Conservation (phyloP, 2,329 filamentous ascomycete species). For the Escovopsis sp. region DNA sequence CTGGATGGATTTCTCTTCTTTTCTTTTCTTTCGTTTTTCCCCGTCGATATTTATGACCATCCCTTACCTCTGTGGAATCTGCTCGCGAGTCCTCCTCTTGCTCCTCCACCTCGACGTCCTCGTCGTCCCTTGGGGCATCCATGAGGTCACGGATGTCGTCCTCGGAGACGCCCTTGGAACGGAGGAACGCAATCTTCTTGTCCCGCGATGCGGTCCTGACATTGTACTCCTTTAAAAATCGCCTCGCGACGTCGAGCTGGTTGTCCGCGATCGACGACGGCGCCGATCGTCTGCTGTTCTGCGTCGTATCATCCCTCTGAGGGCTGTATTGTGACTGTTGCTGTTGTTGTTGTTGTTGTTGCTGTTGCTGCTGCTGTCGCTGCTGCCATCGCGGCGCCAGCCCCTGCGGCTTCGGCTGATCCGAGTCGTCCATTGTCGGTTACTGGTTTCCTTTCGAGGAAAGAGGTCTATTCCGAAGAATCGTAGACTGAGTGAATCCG, state of each 20-base stretch:
- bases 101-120: no score
- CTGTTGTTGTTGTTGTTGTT: background rate
- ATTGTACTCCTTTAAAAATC: conserved; percentile 60
- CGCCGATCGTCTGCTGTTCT: conserved; percentile 6
- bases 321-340: background rate
- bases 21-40: no score
- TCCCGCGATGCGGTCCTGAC: conserved; percentile 55
- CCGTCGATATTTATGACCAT: no score
- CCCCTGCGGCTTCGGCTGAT: conserved; percentile 7
- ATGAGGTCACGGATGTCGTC: conserved; percentile 57
- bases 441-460: background rate
- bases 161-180: conserved; percentile 56
- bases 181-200: conserved; percentile 62
- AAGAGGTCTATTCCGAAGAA: background rate
- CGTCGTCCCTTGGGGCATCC: conserved; percentile 9
- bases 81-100: background rate
- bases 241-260: conserved; percentile 48
- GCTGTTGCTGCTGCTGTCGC: background rate
- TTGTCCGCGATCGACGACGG: conserved; percentile 10
- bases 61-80: background rate
- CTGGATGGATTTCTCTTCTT: no score
- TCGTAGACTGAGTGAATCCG: background rate
- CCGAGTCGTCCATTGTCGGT: conserved; percentile 18
- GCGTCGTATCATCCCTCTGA: no score
- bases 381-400: background rate